Percentiles rank a stretch among this genome's conserved stretches.
Evolutionary conservation across 768 basidiomycete genomes (phyloP).

Genomic region (Phylloporus sp.): DNA sequence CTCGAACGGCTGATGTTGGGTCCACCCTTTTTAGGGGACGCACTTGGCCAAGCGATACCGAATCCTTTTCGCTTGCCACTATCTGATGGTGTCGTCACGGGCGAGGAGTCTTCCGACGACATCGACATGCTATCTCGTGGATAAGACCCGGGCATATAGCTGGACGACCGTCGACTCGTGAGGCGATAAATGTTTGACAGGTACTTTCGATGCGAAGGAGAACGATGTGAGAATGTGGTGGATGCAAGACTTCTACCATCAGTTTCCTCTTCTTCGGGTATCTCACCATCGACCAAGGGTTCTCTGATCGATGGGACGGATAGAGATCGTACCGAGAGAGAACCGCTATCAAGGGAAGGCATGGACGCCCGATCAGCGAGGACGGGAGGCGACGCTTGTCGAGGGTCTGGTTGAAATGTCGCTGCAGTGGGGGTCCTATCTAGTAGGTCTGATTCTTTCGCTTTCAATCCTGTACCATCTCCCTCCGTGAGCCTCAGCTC

Average conservation of each 20-base stretch:
- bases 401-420: slow-evolving; percentile 22
- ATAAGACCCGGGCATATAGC: slow-evolving; percentile 38
- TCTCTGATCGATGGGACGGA: slow-evolving; percentile 31
- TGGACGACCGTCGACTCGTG: slow-evolving; percentile 35
- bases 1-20: slow-evolving; percentile 42
- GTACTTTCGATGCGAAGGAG: slow-evolving; percentile 41
- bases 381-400: slow-evolving; percentile 19
- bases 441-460: slow-evolving; percentile 8
- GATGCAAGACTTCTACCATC: slow-evolving; percentile 31
- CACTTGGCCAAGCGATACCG: slow-evolving; percentile 43
- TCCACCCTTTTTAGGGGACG: slow-evolving; percentile 48
- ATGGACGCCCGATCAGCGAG: slow-evolving; percentile 15
- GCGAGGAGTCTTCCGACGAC: slow-evolving; percentile 64
- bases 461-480: slow-evolving; percentile 18
- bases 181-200: slow-evolving; percentile 47
- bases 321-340: slow-evolving; percentile 23
- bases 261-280: slow-evolving; percentile 24
- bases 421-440: slow-evolving; percentile 23
- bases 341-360: slow-evolving; percentile 19
- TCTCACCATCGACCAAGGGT: slow-evolving; percentile 19
- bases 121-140: slow-evolving; percentile 58
- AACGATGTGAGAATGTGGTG: slow-evolving; percentile 47
- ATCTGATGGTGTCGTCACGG: slow-evolving; percentile 56
- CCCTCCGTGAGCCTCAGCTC: slow-evolving; percentile 51
- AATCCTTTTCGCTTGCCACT: slow-evolving; percentile 30